Evolutionary conservation across 306 rosid species (phyloP).

Genomic region (Cicer judaicum): DNA sequence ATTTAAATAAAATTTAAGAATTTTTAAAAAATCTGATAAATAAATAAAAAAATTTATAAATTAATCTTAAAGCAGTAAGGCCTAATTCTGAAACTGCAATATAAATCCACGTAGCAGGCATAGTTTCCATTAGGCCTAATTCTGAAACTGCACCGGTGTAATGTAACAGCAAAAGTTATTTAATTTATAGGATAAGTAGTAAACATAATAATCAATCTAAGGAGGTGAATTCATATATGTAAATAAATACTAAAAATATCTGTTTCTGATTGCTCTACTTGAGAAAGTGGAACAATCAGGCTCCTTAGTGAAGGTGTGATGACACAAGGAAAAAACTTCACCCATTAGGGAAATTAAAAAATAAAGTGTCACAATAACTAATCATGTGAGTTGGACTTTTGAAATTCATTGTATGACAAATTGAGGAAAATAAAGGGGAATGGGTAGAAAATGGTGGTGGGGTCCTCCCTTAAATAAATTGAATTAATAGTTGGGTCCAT

Average conservation of each 20-base stretch:
- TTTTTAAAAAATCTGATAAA: too few species aligned
- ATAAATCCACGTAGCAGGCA: too few species aligned
- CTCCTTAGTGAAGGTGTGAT: slow-evolving; percentile 28
- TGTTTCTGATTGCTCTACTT: slow-evolving; percentile 27
- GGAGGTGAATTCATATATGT: slow-evolving; percentile 24
- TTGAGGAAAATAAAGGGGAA: neutral
- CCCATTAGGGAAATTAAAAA: neutral
- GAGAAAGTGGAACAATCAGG: slow-evolving; percentile 49
- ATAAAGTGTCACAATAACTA: slow-evolving; percentile 37
- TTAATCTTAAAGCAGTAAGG: too few species aligned
- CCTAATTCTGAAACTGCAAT: too few species aligned
- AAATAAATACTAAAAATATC: slow-evolving; percentile 19
- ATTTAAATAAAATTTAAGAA: too few species aligned
- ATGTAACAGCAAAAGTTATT: too few species aligned
- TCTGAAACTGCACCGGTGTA: too few species aligned
- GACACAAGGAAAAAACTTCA: slow-evolving; percentile 34
- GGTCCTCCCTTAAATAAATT: slow-evolving; percentile 34
- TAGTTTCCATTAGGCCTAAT: too few species aligned
- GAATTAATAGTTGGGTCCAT: slow-evolving; percentile 40
- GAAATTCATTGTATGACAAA: slow-evolving; percentile 34
- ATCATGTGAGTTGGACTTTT: slow-evolving; percentile 49
- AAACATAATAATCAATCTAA: neutral
- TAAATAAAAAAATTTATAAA: too few species aligned
- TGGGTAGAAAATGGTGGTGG: slow-evolving; percentile 50
- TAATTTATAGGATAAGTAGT: neutral